Evolutionary conservation across 2,329 filamentous ascomycete species (phyloP), one percentile per base, ranked within the genome.

Genomic region (Chaetomiaceae sp.): DNA sequence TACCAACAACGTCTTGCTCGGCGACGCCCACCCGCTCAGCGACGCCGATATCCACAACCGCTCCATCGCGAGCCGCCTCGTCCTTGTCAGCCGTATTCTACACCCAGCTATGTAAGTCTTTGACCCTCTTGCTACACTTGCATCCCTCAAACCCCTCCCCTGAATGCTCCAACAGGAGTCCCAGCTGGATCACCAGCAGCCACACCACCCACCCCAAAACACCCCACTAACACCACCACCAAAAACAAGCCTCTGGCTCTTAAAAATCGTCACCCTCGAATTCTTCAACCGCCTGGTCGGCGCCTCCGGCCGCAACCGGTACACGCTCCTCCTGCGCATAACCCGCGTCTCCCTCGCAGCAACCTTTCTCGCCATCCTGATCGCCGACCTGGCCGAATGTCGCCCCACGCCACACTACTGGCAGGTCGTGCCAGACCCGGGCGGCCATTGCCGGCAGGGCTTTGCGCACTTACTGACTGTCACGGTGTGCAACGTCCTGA

Each of bases 241-340:
- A 6, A 6, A 6, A 10, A 10, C 10, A 7, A 95, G 89, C 62
- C 83, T 97, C 55, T 99, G 93, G 93, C 86, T 86, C 59, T 83
- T 92, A 56, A 97, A 97, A 68, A 79, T 85, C 59, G 89, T 89
- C 21, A 86, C 96, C 47, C 86, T 91, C 53, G 89, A 95, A 65
- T 97, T 96, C 64, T 84, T 97, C 59, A 86, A 86, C 66, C 86
- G 91, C 48, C 78, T 97, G 38, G 92, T 89, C 25, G 48, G 53
- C 48, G 81, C 83, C 37, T 87, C 89, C 48, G 96, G 90, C 85
- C 83, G 85, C 53, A 78, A 78, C 45, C 83, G 84, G 20, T 89
- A 93, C 65, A 82, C 87, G 54, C 69, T 80, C 34, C 82, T 83
- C 9, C 72, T 96, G 5, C 76, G 82, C 45, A 74, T 79, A 53